phyloP scores from a whole-genome alignment of 768 basidiomycete species.

The Lenzites betulinus region DNA sequence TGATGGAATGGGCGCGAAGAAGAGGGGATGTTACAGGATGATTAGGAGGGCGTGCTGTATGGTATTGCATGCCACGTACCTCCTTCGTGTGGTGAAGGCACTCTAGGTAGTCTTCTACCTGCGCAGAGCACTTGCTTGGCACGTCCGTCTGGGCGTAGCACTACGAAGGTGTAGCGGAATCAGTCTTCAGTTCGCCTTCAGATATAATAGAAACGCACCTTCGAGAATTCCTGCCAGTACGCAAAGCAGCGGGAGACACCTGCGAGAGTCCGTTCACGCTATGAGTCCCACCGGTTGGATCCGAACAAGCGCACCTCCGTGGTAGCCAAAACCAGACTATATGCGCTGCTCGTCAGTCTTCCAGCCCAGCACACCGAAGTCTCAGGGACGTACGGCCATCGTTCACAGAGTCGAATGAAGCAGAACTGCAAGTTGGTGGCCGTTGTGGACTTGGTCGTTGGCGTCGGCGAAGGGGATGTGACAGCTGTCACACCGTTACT shows the following conservation, averaged over 20 bases:
- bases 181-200: background rate
- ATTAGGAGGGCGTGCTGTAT: background rate
- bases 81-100: conserved; percentile 89
- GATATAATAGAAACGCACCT: conserved; percentile 40
- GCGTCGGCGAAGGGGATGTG: background rate
- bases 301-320: conserved; percentile 18
- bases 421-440: conserved; percentile 8
- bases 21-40: background rate
- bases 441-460: background rate
- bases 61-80: conserved; percentile 48
- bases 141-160: conserved; percentile 84
- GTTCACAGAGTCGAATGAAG: conserved; percentile 19
- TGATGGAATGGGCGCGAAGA: background rate
- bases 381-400: conserved; percentile 43
- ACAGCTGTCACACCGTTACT: conserved; percentile 8
- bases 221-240: conserved; percentile 91
- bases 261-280: conserved; percentile 34
- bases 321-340: conserved; percentile 58
- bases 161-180: conserved; percentile 38
- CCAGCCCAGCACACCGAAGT: background rate
- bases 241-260: conserved; percentile 86
- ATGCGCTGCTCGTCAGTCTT: background rate
- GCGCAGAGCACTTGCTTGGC: conserved; percentile 69
- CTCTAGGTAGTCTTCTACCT: conserved; percentile 86
- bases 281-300: background rate